Base-by-base conservation (phyloP, 768 basidiomycete species). In the Cystobasidium onofrii region DNA sequence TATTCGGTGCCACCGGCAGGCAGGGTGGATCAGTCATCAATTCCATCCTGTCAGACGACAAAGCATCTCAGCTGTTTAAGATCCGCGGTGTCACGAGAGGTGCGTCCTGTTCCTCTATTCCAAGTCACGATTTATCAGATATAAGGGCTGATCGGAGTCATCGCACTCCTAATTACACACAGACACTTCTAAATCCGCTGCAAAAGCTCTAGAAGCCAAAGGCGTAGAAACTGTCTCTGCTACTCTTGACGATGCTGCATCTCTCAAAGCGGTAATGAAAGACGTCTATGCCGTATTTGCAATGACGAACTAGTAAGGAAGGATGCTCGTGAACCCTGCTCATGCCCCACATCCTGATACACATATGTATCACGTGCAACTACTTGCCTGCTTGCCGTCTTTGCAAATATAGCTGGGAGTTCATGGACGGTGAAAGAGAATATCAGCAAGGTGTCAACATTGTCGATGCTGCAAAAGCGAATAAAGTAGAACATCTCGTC, bases 391-490 rank as follows among this genome's bases (percentile, higher is more conserved):
- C n/a, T n/a, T n/a, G n/a, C n/a, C n/a, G n/a, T n/a, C n/a, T n/a
- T n/a, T n/a, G n/a, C n/a, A n/a, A n/a, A n/a, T 39, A 39, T 39
- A 60, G 57, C 57, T 60, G 57, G 57, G 57, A 60, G 4, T 7
- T 13, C 13, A 27, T 60, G 25, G 57, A 60, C 27, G 57, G 23
- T 12, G 23, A 60, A 34, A 60, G 31, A 29, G 57, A 60, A 60
- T 60, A 60, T 29, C 57, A 60, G 57, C 57, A 60, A 60, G 57
- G 57, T 60, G 57, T 34, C 15, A 60, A 60, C 27, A 34, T 60
- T 60, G 57, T 60, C 25, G 57, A 27, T 29, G 57, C 57, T 60
- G 57, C 57, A 12, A 60, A 60, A 60, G 57, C 25, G 15, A 34
- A 27, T 20, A 34, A 34, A 13, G 57, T 60, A 4, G 29, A 60